Percentiles rank a stretch among this genome's conserved stretches.
Conservation (phyloP, 2,329 filamentous ascomycete species). For the Aspergillus japonicus region DNA sequence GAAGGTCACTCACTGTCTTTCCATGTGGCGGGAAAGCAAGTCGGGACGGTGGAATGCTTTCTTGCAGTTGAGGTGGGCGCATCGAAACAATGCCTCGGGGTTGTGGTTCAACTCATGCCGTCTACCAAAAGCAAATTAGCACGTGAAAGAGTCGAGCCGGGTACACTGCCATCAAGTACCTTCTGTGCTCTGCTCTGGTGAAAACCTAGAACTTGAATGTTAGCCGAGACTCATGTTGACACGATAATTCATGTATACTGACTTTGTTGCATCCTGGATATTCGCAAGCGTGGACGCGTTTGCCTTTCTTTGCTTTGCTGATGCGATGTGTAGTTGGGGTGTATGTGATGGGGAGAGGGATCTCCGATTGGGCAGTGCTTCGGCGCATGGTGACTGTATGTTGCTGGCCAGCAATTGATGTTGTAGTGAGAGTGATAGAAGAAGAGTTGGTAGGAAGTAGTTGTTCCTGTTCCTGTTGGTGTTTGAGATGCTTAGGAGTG, state of each 20-base stretch:
- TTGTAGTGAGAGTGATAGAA: slow-evolving; percentile 13
- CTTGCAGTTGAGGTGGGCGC: slow-evolving; percentile 44
- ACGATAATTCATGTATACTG: slow-evolving; percentile 18
- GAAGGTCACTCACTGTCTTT: slow-evolving; percentile 46
- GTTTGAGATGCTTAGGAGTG: slow-evolving; percentile 8
- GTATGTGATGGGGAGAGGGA: slow-evolving; percentile 42
- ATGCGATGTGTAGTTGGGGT: slow-evolving; percentile 52
- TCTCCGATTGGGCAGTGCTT: slow-evolving; percentile 29
- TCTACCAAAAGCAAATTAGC: slow-evolving; percentile 24
- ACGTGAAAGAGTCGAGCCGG: background rate
- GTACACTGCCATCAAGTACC: slow-evolving; percentile 25
- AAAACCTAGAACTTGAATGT: slow-evolving; percentile 41
- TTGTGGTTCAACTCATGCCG: slow-evolving; percentile 54
- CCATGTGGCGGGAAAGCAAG: slow-evolving; percentile 49
- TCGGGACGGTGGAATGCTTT: slow-evolving; percentile 51
- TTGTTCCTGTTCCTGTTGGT: slow-evolving; percentile 11
- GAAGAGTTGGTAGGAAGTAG: slow-evolving; percentile 6
- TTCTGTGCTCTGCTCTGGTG: slow-evolving; percentile 50
- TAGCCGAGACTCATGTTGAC: slow-evolving; percentile 4
- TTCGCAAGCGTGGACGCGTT: slow-evolving; percentile 50
- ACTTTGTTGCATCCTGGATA: slow-evolving; percentile 51
- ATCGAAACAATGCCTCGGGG: slow-evolving; percentile 46
- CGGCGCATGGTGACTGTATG: slow-evolving; percentile 28
- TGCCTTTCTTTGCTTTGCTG: slow-evolving; percentile 54
- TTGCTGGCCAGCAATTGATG: slow-evolving; percentile 17